Percentiles rank a stretch among this genome's conserved stretches.
phyloP scores from a whole-genome alignment of 306 rosid species.

The Sindora glabra region DNA sequence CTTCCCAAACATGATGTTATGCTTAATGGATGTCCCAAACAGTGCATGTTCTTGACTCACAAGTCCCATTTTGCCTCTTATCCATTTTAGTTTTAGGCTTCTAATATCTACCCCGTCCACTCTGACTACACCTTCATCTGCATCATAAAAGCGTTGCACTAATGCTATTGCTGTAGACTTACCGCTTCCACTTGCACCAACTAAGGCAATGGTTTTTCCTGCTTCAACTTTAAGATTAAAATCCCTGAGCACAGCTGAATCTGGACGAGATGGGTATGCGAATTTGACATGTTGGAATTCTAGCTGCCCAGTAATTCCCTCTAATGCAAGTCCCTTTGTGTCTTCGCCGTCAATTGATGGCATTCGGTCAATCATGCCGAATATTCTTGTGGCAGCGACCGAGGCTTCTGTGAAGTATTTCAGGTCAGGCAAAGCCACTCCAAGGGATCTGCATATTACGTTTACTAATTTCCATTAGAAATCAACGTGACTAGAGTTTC shows the following conservation, averaged over 20 bases:
- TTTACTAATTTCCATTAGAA: no score
- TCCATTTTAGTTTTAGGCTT: constrained; percentile 64
- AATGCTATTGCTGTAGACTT: constrained; percentile 87
- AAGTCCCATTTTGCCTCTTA: constrained; percentile 80
- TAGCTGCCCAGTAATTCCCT: constrained; percentile 47
- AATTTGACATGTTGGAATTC: constrained; percentile 63
- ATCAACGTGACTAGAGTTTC: no score
- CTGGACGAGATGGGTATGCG: constrained; percentile 82
- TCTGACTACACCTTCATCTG: constrained; percentile 49
- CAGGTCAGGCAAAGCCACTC: constrained; percentile 89
- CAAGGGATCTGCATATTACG: constrained; percentile 82
- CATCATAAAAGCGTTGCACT: constrained; percentile 79
- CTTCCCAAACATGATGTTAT: constrained; percentile 87
- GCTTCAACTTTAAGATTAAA: constrained; percentile 72
- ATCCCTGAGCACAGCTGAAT: constrained; percentile 47
- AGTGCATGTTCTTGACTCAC: constrained; percentile 96
- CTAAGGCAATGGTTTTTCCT: constrained; percentile 82
- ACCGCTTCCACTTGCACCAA: constrained; percentile 94
- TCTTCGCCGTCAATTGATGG: constrained; percentile 72
- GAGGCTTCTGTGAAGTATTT: constrained; percentile 89
- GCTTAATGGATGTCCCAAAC: constrained; percentile 83
- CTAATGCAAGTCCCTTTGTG: constrained; percentile 40
- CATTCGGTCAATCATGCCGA: constrained; percentile 50
- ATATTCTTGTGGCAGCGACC: constrained; percentile 65
- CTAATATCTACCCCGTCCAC: constrained; percentile 76